Base-by-base conservation (phyloP, 2,329 filamentous ascomycete species). In the Hypoxylon sp. region DNA sequence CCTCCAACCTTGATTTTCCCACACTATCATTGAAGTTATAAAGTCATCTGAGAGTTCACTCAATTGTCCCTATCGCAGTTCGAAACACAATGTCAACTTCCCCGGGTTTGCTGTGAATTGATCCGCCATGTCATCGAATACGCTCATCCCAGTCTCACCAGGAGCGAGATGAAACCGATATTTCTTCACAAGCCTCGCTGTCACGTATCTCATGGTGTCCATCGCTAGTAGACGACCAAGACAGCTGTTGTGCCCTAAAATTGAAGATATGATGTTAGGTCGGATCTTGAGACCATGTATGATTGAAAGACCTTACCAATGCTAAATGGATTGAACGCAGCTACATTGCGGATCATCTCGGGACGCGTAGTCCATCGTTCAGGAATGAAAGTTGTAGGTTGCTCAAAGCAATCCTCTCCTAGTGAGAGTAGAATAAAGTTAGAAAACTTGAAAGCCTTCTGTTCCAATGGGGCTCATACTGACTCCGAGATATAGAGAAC, bases 61-160 rank as follows among this genome's bases (percentile, higher is more conserved):
- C 8, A 9, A 13, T 17, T 42, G 1, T 42, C 2, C 37, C 9
- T n/a, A n/a, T 17, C 37, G 37, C 37, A 5, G 22, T 14, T 48
- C 44, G 3, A 48, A 48, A 48, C 44, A 48, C 8, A 48, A 14
- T 13, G 44, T 26, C 19, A 52, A 17, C 8, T 29, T 52, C 3
- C 48, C 37, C 50, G 33, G 17, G 22, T 31, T 47, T 17, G 52
- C 14, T 10, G 31, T 42, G 48, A 39, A 44, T 14, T 46, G 59
- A 31, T 22, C 47, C 22, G 19, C 17, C 53, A 64, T 29, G 37
- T 42, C 22, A 17, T 55, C 10, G 33, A 42, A 53, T 48, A 68
- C 19, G 42, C 53, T 19, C 47, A 54, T 13, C 4, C 60, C 84
- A 64, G 86, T 35, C 29, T 87, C 73, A 74, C 81, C 51, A 76